Percentiles rank a stretch among this genome's conserved stretches.
Conservation (phyloP, 805 yeast genomes). For the Suhomyces vadensis region DNA sequence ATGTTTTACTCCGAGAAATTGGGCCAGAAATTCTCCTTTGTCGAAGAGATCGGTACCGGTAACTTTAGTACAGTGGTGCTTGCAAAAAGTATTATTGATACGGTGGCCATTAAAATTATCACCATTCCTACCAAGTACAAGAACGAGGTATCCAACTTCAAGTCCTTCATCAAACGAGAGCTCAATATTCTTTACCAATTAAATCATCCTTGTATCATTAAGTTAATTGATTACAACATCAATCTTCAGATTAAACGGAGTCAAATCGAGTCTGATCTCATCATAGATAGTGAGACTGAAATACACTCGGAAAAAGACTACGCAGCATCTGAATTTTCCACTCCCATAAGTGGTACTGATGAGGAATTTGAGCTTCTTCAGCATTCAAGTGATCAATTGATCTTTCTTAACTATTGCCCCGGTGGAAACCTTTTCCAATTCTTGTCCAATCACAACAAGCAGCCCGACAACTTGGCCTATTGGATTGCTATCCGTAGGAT, state of each 20-base stretch:
- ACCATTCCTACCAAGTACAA: constrained; percentile 39
- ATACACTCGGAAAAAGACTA: constrained; percentile 5
- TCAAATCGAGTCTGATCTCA: constrained; percentile 22
- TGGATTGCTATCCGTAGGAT: constrained; percentile 57
- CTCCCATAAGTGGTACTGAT: constrained; percentile 1
- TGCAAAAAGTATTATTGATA: constrained; percentile 29
- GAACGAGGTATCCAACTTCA: constrained; percentile 29
- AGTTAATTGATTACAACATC: constrained; percentile 53
- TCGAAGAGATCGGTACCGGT: constrained; percentile 60
- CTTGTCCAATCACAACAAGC: constrained; percentile 37
- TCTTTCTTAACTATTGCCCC: constrained; percentile 71
- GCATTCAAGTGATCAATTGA: constrained; percentile 33
- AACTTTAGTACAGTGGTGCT: constrained; percentile 65
- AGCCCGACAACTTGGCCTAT: constrained; percentile 35
- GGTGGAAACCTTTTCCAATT: constrained; percentile 87
- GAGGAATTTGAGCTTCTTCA: constrained; percentile 16
- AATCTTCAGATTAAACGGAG: constrained; percentile 24
- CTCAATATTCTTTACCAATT: constrained; percentile 55
- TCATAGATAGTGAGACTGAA: constrained; percentile 21
- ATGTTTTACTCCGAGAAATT: constrained; percentile 13
- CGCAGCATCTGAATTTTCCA: not conserved
- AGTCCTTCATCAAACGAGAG: constrained; percentile 57
- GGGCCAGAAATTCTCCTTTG: constrained; percentile 12
- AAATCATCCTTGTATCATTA: constrained; percentile 71
- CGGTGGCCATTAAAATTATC: constrained; percentile 73